Base-by-base conservation (phyloP, 176 grass and related monocot genomes). In the Zizania latifolia region DNA sequence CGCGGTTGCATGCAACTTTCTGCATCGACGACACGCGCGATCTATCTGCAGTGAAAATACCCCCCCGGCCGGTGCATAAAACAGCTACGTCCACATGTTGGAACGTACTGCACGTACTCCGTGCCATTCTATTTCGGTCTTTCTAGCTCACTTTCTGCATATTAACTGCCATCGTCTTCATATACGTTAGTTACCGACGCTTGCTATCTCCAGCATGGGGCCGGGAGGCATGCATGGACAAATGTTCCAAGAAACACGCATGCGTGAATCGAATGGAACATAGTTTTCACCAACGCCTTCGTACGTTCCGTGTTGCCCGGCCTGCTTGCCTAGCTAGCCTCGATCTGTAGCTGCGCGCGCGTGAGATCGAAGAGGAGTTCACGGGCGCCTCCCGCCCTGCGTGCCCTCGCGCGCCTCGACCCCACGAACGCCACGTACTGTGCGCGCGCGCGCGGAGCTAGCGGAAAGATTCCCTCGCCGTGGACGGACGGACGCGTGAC, bases 1-100 rank as follows among this genome's bases (percentile, higher is more conserved):
- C 48, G 63, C 36, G 63, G 19, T 57, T 23, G 48, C 63, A 78
- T 23, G 48, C 63, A 78, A 39, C 48, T 57, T 79, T 58, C 64
- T 79, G 36, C 64, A 40, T 58, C 29, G 35, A 79, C 48, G 23
- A 31, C 17, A n/a, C n/a, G n/a, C n/a, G n/a, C n/a, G 62, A 78
- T 67, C 32, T 13, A 37, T 54, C 62, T 29, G 34, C 75, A 28
- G 48, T 16, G 4, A 39, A 48, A 37, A 19, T 29, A n/a, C n/a
- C n/a, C n/a, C n/a, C n/a, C n/a, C n/a, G n/a, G n/a, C n/a, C n/a
- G n/a, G n/a, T n/a, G n/a, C n/a, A n/a, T n/a, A n/a, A n/a, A n/a
- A n/a, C n/a, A n/a, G n/a, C n/a, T n/a, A n/a, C n/a, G n/a, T n/a
- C n/a, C n/a, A n/a, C n/a, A n/a, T n/a, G n/a, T n/a, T n/a, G n/a